Evolutionary conservation across 1,284 basidiomycete species (phyloP).

Genomic region (Ceratobasidium sp.): DNA sequence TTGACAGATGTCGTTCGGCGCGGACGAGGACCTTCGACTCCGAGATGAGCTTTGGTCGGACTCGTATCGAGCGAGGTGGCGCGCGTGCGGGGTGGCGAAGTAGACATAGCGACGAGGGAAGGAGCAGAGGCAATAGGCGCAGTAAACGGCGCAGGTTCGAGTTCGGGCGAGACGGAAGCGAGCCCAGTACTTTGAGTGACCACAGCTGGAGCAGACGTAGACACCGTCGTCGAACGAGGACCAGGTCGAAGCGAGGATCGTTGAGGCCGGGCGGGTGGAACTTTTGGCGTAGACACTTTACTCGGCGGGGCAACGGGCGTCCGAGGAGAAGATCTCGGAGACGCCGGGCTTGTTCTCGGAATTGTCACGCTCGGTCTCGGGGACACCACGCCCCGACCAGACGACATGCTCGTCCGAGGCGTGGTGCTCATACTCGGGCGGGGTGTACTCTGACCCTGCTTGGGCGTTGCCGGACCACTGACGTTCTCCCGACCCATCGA

Average conservation of each 20-base stretch:
- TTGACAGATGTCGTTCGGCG: constrained; percentile 26
- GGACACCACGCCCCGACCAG: constrained; percentile 17
- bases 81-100: constrained; percentile 23
- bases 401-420: constrained; percentile 37
- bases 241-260: constrained; percentile 33
- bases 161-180: neutral
- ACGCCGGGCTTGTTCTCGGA: neutral
- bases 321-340: constrained; percentile 16
- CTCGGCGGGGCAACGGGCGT: neutral
- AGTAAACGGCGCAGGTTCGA: constrained; percentile 1
- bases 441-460: neutral
- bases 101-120: neutral
- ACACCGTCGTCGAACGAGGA: constrained; percentile 1
- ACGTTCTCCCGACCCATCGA: constrained; percentile 17
- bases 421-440: constrained; percentile 20
- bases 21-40: constrained; percentile 4
- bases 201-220: constrained; percentile 22
- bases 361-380: neutral
- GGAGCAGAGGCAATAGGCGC: constrained; percentile 6
- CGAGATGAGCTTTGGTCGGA: neutral
- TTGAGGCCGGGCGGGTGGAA: constrained; percentile 20
- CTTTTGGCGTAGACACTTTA: neutral
- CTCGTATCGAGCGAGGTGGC: constrained; percentile 27
- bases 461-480: neutral
- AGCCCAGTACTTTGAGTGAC: neutral